Conservation (phyloP, 1,139 yeast genomes). For the Scheffersomyces segobiensis region DNA sequence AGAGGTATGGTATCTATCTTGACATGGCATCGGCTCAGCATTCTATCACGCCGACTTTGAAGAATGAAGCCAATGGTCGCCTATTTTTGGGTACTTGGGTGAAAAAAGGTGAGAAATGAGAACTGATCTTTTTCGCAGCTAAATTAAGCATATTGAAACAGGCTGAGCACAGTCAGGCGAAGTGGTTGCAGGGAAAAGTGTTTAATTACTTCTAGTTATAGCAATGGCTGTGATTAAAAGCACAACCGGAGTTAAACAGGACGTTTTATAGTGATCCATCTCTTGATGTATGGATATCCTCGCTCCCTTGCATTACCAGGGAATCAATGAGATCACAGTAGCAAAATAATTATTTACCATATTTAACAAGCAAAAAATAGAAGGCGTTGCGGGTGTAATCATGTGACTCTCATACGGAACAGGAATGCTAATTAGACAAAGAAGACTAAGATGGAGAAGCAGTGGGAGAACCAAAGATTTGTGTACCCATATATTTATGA, state of each 20-base stretch:
- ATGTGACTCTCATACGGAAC: neutral
- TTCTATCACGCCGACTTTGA: neutral
- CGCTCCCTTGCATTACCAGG: no score
- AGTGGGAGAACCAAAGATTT: no score
- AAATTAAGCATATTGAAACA: neutral
- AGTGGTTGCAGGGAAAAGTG: neutral
- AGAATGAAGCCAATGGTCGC: neutral
- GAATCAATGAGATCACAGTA: no score
- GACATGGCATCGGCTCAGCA: neutral
- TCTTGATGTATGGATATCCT: neutral
- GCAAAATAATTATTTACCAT: no score
- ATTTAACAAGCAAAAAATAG: no score
- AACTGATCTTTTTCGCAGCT: neutral
- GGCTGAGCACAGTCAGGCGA: neutral
- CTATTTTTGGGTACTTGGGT: neutral
- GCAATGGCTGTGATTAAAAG: neutral
- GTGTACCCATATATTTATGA: neutral
- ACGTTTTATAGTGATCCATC: neutral
- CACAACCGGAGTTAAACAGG: no score
- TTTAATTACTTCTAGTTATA: no score
- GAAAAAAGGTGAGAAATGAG: no score
- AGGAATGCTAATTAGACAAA: no score
- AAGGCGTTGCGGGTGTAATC: neutral
- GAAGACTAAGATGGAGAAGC: no score
- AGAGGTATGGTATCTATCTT: neutral